Evolutionary conservation across 2,329 filamentous ascomycete species (phyloP), one percentile per base, ranked within the genome.

Genomic region (Calonectria naviculata): DNA sequence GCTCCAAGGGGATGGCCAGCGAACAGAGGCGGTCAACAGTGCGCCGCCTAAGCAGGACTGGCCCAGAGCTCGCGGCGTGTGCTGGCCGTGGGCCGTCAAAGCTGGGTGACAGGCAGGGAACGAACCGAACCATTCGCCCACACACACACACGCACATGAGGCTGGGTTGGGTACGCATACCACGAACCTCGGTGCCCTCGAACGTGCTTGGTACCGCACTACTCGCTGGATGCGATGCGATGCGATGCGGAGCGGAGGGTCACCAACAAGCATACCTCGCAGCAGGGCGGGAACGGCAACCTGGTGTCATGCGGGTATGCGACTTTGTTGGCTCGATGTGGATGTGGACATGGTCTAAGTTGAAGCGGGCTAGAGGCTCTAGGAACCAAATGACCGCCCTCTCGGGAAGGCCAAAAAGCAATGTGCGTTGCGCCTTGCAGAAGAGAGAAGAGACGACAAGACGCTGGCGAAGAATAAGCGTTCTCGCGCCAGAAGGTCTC

Each of bases 401-500:
- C 69, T 74, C 69, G 72, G 73, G 68, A 76, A 67, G 60, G 26
- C 54, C 58, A 75, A 78, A 79, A 79, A 78, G 77, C 72, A 79
- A 76, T 41, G 49, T 67, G 68, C 26, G 58, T 64, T 58, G 54
- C 41, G 68, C 69, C 62, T 76, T 73, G 72, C 67, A 74, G 60
- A 75, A 72, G 72, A 76, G 78, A 73, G 67, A 79, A 79, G 77
- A 78, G 75, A 78, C 67, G 70, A 79, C 70, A 76, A 78, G 34
- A 68, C 64, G 24, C 65, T 52, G 64, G 62, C 47, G 42, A 62
- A 58, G 42, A 65, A 31, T 42, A 71, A 44, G 67, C 65, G 56
- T 56, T 61, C 49, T 67, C 42, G 46, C 67, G 66, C 58, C 42
- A 64, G 71, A 71, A 58, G 60, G 42, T 34, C 38, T 38, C 54